phyloP scores from a whole-genome alignment of 345 rosid genomes.

The Punica granatum region DNA sequence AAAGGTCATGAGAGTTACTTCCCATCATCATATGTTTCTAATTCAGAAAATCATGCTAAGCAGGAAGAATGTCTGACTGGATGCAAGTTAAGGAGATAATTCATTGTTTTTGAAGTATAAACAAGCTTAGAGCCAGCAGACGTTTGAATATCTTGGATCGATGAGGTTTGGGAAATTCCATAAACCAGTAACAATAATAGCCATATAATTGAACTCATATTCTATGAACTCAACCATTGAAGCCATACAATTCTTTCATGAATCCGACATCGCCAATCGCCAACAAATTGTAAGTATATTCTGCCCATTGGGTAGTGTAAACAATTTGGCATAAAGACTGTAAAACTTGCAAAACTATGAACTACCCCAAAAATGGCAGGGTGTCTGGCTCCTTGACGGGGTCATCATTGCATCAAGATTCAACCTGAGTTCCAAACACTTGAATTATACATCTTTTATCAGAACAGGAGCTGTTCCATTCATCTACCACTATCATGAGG shows the following conservation, averaged over 20 bases:
- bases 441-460: background rate
- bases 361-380: background rate
- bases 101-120: too few relatives aligned
- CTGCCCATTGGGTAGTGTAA: background rate
- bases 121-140: too few relatives aligned
- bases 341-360: background rate
- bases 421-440: background rate
- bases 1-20: too few relatives aligned
- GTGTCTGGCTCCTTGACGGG: background rate
- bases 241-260: background rate
- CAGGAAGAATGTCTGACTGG: too few relatives aligned
- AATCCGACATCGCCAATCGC: too few relatives aligned
- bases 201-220: background rate
- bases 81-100: too few relatives aligned
- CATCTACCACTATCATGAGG: conserved; percentile 25
- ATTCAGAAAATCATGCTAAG: too few relatives aligned
- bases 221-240: background rate
- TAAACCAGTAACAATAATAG: too few relatives aligned
- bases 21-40: too few relatives aligned
- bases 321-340: background rate
- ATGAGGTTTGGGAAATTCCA: too few relatives aligned
- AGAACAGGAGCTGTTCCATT: background rate
- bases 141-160: too few relatives aligned
- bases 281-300: background rate
- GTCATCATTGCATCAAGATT: background rate